Base-by-base conservation (phyloP, 192 early-diverging fungal species). In the Phlyctochytrium arcticum region DNA sequence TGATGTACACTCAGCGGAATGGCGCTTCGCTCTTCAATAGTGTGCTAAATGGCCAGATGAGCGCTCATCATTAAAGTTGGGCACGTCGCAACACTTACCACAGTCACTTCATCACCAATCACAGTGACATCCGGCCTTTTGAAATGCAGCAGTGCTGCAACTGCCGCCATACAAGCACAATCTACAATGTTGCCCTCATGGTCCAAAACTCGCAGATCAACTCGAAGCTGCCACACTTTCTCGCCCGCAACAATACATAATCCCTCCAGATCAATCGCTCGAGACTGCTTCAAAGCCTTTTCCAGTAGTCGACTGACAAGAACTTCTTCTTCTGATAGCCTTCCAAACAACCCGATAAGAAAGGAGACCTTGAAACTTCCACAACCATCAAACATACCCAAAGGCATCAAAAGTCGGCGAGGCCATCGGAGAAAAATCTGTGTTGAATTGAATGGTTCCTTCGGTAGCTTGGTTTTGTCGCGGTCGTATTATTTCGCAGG, bases 1-100 rank as follows among this genome's bases (percentile, higher is more conserved):
- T 99, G 95, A 63, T 97, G 93, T 21, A 99, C 81, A 66, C 90
- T 93, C 32, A 99, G 78, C 5, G 97, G 93, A 31, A 99, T 95
- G 23, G 92, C 94, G 54, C 88, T 91, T 27, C 90, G 83, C 60
- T 98, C 90, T 39, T 92, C 88, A 4, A 88, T 65, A 37, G 89
- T 72, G 65, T 98, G 95, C 91, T 91, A 69, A 6, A 62, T 19
- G 57, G 23, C 19, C 39, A 29, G 26, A 24, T 19, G 21, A 44
- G 39, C 21, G n/a, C 19, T 48, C 32, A 31, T 17, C 29, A 12
- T 35, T 21, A 57, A 26, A 29, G 17, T 29, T 58, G 31, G n/a
- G n/a, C n/a, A n/a, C n/a, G n/a, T n/a, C n/a, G n/a, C n/a, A 24
- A 15, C 57, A 76, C 87, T 71, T 81, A 91, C 89, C 63, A 94